Conservation (phyloP, 2,329 filamentous ascomycete species). For the Cladosporium sphaerospermum region DNA sequence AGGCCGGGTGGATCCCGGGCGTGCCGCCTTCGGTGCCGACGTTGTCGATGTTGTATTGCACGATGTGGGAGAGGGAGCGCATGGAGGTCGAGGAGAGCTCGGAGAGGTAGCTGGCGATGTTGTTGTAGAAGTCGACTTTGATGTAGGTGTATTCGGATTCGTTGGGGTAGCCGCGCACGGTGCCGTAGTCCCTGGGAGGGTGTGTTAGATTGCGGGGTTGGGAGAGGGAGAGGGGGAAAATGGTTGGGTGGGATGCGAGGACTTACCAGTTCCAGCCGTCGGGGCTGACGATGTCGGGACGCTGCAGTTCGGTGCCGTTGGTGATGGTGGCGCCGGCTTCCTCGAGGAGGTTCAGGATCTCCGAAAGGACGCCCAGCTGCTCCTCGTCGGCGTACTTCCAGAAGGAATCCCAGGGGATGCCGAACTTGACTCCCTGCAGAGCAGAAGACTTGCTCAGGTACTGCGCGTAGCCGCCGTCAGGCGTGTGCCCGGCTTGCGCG, state of each 20-base stretch:
- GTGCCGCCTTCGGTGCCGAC: constrained; percentile 61
- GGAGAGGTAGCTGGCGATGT: constrained; percentile 58
- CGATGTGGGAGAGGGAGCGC: constrained; percentile 57
- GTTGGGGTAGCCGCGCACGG: constrained; percentile 57
- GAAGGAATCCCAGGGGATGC: constrained; percentile 65
- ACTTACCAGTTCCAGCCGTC: constrained; percentile 62
- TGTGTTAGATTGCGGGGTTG: neutral
- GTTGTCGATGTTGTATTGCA: constrained; percentile 55
- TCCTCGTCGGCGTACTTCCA: constrained; percentile 56
- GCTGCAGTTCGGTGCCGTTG: constrained; percentile 63
- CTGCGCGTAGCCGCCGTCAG: constrained; percentile 50
- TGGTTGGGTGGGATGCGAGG: no score
- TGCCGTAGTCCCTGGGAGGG: constrained; percentile 49
- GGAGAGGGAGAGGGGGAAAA: neutral
- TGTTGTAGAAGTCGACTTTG: constrained; percentile 65
- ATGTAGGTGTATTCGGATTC: constrained; percentile 69
- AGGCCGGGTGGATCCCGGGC: constrained; percentile 54
- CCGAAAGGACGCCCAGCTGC: constrained; percentile 49
- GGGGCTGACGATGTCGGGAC: constrained; percentile 56
- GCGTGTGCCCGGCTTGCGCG: constrained; percentile 50
- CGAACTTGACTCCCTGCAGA: constrained; percentile 59
- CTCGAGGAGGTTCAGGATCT: constrained; percentile 48
- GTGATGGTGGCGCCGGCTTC: constrained; percentile 60
- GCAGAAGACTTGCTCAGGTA: constrained; percentile 49
- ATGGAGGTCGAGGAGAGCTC: constrained; percentile 57